Evolutionary conservation across 179 eudicot genomes (phyloP).

Genomic region (Beta lomatogona): DNA sequence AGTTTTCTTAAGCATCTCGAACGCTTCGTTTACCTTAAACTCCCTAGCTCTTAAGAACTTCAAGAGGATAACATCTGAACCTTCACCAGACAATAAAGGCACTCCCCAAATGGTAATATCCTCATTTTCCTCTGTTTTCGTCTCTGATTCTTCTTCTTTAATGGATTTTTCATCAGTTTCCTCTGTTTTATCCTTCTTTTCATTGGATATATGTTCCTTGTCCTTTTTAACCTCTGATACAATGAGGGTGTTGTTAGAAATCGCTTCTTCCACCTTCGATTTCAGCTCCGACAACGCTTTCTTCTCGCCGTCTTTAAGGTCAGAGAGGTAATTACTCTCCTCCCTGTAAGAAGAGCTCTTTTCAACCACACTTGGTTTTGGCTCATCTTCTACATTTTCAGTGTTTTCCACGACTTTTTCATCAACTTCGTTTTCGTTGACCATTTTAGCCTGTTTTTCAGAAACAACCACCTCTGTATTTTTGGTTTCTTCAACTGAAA

Average conservation of each 20-base stretch:
- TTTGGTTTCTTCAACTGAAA: slow-evolving; percentile 37
- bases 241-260: slow-evolving; percentile 41
- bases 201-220: too few relatives aligned
- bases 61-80: slow-evolving; percentile 50
- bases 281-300: slow-evolving; percentile 61
- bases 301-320: slow-evolving; percentile 54
- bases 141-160: slow-evolving; percentile 15
- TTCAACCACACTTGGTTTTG: slow-evolving; percentile 36
- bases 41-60: slow-evolving; percentile 73
- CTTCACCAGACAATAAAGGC: slow-evolving; percentile 53
- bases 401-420: slow-evolving; percentile 20
- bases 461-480: slow-evolving; percentile 25
- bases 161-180: slow-evolving; percentile 11
- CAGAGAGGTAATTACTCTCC: slow-evolving; percentile 62
- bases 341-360: slow-evolving; percentile 65
- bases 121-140: slow-evolving; percentile 16
- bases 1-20: slow-evolving; percentile 61
- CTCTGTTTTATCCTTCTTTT: neutral
- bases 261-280: slow-evolving; percentile 54
- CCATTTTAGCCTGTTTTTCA: slow-evolving; percentile 19
- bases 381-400: slow-evolving; percentile 29
- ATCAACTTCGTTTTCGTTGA: slow-evolving; percentile 20
- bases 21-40: slow-evolving; percentile 59
- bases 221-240: slow-evolving; percentile 24
- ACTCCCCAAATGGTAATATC: slow-evolving; percentile 62